Evolutionary conservation across 257 asterid genomes (phyloP).

Genomic region (Solanum ossicruentum): DNA sequence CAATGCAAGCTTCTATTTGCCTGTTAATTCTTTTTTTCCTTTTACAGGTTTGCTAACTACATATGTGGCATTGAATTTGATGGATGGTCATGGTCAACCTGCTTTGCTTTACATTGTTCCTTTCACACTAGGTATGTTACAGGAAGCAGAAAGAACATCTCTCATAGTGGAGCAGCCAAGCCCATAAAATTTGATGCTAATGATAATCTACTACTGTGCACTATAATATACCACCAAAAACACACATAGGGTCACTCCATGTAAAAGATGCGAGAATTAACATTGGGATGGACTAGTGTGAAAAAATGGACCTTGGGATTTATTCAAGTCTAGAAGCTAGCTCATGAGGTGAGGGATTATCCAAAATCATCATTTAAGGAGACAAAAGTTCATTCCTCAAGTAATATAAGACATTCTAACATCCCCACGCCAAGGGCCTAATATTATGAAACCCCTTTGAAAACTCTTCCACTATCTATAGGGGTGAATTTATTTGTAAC

Average conservation of each 20-base stretch:
- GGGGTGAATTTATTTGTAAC: background rate
- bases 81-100: conserved; percentile 98
- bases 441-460: background rate
- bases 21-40: background rate
- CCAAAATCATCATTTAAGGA: background rate
- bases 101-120: conserved; percentile 99
- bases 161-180: background rate
- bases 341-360: background rate
- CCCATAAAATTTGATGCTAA: background rate
- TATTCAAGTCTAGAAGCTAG: background rate
- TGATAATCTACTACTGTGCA: background rate
- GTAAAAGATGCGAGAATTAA: background rate
- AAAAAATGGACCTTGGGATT: background rate
- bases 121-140: conserved; percentile 65
- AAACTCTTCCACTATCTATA: background rate
- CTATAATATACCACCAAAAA: background rate
- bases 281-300: background rate
- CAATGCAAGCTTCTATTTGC: background rate
- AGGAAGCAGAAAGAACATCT: background rate
- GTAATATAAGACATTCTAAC: background rate
- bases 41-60: conserved; percentile 73
- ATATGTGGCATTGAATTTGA: conserved; percentile 83
- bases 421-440: background rate
- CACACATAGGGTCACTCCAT: background rate
- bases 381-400: background rate